phyloP scores from a whole-genome alignment of 768 basidiomycete genomes.

The Scleroderma citrinum region DNA sequence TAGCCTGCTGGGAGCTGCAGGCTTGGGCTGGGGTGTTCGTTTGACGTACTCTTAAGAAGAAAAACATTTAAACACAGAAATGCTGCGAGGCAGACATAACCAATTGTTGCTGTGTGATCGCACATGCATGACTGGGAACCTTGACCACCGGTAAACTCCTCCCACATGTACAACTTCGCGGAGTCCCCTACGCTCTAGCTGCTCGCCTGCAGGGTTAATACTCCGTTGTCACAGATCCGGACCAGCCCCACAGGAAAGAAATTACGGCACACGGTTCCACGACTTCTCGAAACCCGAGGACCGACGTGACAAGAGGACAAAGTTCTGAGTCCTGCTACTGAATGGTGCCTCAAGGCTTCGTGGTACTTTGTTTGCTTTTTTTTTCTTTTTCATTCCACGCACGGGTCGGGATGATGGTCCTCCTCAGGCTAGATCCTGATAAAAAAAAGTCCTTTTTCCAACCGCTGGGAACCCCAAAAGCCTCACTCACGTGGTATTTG shows the following conservation, averaged over 20 bases:
- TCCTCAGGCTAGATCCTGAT: conserved; percentile 40
- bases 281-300: neutral
- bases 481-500: conserved; percentile 21
- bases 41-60: conserved; percentile 20
- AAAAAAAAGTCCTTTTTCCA: conserved; percentile 15
- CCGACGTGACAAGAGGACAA: neutral
- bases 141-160: neutral
- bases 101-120: conserved; percentile 27
- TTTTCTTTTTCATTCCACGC: conserved; percentile 38
- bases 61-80: conserved; percentile 28
- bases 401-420: conserved; percentile 37
- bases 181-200: neutral
- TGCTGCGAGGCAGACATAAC: conserved; percentile 16
- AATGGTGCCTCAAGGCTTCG: neutral
- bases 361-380: conserved; percentile 16
- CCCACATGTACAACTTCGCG: neutral
- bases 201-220: neutral
- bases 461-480: conserved; percentile 23
- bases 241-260: neutral
- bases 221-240: neutral
- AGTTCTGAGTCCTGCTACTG: neutral
- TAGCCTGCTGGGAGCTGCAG: conserved; percentile 12
- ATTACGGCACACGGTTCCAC: neutral
- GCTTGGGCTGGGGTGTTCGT: conserved; percentile 16
- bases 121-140: conserved; percentile 19